These are phyloP conservation scores for Curvularia sp. DNA, from an alignment of 2,329 filamentous ascomycete species.

Conservation along the genomic window DNA sequence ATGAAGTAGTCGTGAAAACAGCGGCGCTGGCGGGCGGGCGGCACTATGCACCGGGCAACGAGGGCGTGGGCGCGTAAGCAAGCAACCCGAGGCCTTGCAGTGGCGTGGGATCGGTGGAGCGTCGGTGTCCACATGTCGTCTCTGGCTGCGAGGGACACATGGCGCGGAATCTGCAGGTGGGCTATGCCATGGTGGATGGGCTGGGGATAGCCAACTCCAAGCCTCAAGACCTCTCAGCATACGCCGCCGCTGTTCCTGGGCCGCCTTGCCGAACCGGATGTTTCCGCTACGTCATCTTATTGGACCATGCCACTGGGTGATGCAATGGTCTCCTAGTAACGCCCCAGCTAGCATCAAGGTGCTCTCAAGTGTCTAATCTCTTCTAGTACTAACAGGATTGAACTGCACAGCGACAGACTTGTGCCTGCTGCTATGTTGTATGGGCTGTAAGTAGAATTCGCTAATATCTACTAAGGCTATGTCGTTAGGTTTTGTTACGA, in stretches of 20 bases:
- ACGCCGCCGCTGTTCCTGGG: constrained; percentile 29
- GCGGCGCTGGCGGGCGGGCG: constrained; percentile 40
- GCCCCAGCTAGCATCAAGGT: not conserved
- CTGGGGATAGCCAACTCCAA: constrained; percentile 28
- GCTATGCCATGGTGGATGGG: constrained; percentile 42
- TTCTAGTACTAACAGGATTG: too few relatives aligned
- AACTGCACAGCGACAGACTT: too few relatives aligned
- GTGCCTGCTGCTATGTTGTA: too few relatives aligned
- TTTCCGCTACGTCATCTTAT: constrained; percentile 27
- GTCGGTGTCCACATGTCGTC: constrained; percentile 51
- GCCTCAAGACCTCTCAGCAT: constrained; percentile 23
- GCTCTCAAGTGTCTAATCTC: not conserved
- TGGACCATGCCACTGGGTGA: constrained; percentile 12
- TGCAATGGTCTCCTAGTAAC: not conserved
- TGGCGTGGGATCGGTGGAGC: constrained; percentile 38
- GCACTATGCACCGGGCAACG: constrained; percentile 18
- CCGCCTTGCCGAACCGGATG: constrained; percentile 17
- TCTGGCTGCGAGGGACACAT: constrained; percentile 44
- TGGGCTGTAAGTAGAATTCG: too few relatives aligned
- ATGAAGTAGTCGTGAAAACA: constrained; percentile 96
- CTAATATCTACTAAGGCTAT: too few relatives aligned
- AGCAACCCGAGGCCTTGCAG: constrained; percentile 31
- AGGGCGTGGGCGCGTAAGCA: constrained; percentile 23
- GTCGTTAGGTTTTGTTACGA: too few relatives aligned
- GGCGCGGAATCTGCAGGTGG: constrained; percentile 32